A percentile compares a stretch with the other conserved stretches of the same genome.
Conservation (phyloP, 225 moss, liverwort and hornwort genomes). For the Ulota crispa region DNA sequence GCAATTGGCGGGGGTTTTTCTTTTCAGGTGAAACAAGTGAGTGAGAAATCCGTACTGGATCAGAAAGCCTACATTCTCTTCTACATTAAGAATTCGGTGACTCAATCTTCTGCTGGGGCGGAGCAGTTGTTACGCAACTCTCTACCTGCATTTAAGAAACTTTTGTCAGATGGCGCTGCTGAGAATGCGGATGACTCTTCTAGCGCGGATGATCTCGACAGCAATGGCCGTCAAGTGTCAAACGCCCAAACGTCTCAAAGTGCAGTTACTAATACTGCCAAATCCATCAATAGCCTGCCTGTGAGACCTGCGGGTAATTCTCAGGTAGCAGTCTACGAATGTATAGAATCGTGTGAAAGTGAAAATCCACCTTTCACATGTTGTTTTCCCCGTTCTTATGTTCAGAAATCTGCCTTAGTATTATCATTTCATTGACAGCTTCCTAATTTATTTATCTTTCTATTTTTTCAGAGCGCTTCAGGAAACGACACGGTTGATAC, state of each 20-base stretch:
- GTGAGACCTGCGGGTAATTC: slow-evolving; percentile 68
- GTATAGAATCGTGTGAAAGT: slow-evolving; percentile 20
- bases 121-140: slow-evolving; percentile 43
- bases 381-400: not conserved
- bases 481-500: slow-evolving; percentile 35
- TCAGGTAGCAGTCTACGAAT: slow-evolving; percentile 56
- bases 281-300: slow-evolving; percentile 22
- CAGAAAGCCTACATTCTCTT: slow-evolving; percentile 98
- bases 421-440: not conserved
- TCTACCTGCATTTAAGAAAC: slow-evolving; percentile 48
- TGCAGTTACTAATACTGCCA: slow-evolving; percentile 19
- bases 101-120: slow-evolving; percentile 22
- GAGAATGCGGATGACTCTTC: slow-evolving; percentile 53
- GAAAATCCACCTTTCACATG: not conserved
- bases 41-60: slow-evolving; percentile 83
- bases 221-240: slow-evolving; percentile 30
- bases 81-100: slow-evolving; percentile 71
- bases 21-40: slow-evolving; percentile 87
- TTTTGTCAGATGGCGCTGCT: slow-evolving; percentile 61
- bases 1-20: not conserved
- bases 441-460: not conserved
- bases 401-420: not conserved
- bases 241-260: slow-evolving; percentile 18
- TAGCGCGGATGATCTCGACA: slow-evolving; percentile 52
- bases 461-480: slow-evolving; percentile 28